A percentile compares a stretch with the other conserved stretches of the same genome.
These are phyloP conservation scores for Blepharisma japonicum DNA, from an alignment of 73 alveolate species.

Conservation along the genomic window DNA sequence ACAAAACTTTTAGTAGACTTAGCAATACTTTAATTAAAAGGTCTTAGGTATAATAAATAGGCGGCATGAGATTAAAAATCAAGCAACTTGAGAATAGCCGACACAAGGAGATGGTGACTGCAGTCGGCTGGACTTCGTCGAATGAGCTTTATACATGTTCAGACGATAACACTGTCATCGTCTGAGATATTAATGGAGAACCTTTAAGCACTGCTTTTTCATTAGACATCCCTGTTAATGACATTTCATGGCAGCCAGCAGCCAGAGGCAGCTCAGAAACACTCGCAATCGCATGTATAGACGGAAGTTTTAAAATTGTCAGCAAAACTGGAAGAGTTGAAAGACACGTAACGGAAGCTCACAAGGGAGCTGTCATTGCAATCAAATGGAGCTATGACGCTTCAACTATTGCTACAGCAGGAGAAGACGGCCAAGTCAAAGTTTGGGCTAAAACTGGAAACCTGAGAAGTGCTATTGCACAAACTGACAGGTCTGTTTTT, in stretches of 20 bases:
- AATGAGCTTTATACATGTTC: constrained; percentile 72
- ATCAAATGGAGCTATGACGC: constrained; percentile 95
- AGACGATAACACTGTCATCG: constrained; percentile 82
- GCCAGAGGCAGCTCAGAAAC: constrained; percentile 75
- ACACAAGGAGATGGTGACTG: constrained; percentile 82
- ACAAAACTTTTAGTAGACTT: too few species aligned
- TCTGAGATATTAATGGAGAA: constrained; percentile 93
- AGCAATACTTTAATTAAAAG: too few species aligned
- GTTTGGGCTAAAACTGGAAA: constrained; percentile 93
- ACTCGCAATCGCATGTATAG: constrained; percentile 90
- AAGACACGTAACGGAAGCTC: constrained; percentile 87
- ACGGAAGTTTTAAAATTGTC: constrained; percentile 78
- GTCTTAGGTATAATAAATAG: too few species aligned
- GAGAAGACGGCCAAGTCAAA: constrained; percentile 96
- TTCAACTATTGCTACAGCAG: constrained; percentile 90
- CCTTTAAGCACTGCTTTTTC: constrained; percentile 67
- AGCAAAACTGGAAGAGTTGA: constrained; percentile 88
- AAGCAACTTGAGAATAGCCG: constrained; percentile 72
- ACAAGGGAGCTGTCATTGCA: constrained; percentile 82
- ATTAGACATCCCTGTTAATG: constrained; percentile 73
- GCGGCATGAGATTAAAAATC: constrained; percentile 84
- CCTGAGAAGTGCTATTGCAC: constrained; percentile 76
- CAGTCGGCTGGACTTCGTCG: constrained; percentile 85
- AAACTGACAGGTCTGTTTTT: constrained; percentile 82
- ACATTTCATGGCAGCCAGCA: constrained; percentile 84